Conservation (phyloP, 2,329 filamentous ascomycete genomes). For the Talaromyces sp. region DNA sequence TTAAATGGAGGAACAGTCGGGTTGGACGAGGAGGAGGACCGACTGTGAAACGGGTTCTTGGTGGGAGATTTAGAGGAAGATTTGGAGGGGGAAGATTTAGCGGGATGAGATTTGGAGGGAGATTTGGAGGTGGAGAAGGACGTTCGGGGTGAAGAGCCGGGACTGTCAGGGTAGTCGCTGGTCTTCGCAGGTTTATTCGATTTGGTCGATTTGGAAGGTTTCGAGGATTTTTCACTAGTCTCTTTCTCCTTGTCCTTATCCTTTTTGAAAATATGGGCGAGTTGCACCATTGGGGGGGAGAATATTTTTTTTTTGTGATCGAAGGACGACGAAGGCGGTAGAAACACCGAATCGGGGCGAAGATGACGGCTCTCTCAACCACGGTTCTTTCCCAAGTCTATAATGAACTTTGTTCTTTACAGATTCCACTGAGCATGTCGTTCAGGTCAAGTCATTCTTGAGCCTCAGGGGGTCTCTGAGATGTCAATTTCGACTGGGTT, state of each 20-base stretch:
- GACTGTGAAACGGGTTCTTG: slow-evolving; percentile 32
- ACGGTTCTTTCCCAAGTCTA: slow-evolving; percentile 10
- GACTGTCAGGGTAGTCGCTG: slow-evolving; percentile 28
- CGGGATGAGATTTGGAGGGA: slow-evolving; percentile 17
- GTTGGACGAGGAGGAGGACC: slow-evolving; percentile 34
- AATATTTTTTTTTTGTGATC: slow-evolving; percentile 27
- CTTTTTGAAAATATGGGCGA: slow-evolving; percentile 32
- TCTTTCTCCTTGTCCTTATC: slow-evolving; percentile 30
- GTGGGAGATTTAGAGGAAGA: slow-evolving; percentile 18
- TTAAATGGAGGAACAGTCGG: slow-evolving; percentile 39
- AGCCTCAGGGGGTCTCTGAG: neutral
- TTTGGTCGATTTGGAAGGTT: neutral
- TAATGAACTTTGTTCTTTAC: slow-evolving; percentile 2
- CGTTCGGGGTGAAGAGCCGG: slow-evolving; percentile 36
- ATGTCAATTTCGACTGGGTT: neutral
- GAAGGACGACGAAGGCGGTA: slow-evolving; percentile 46
- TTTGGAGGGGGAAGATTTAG: slow-evolving; percentile 38
- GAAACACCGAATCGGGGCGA: slow-evolving; percentile 29
- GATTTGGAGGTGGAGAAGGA: slow-evolving; percentile 40
- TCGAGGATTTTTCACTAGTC: neutral
- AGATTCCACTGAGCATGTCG: neutral
- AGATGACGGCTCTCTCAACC: slow-evolving; percentile 15
- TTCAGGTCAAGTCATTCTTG: slow-evolving; percentile 9
- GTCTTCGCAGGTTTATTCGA: neutral
- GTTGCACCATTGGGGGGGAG: slow-evolving; percentile 31